A percentile compares a stretch with the other conserved stretches of the same genome.
Conservation (phyloP, 2,329 filamentous ascomycete species). For the Neofusicoccum umdonicola region DNA sequence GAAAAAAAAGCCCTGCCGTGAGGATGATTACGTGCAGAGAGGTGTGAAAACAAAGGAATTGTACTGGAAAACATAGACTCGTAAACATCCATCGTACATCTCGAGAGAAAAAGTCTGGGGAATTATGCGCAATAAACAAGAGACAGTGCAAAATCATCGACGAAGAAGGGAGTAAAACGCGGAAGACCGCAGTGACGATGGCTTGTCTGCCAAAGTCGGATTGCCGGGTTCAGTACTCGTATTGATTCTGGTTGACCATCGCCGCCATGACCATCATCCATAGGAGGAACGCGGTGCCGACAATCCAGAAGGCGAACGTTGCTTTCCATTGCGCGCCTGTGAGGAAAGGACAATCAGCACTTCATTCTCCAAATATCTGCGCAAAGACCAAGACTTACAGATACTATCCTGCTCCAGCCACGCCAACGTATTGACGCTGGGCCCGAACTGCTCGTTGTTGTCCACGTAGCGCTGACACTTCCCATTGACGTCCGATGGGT, state of each 20-base stretch:
- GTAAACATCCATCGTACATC: neutral
- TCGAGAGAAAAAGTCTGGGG: too few species aligned
- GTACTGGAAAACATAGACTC: too few species aligned
- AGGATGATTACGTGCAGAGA: neutral
- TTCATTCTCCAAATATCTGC: neutral
- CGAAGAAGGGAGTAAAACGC: neutral
- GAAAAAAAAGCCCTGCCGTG: neutral
- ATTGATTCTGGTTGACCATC: slow-evolving; percentile 52
- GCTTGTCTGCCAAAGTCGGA: too few species aligned
- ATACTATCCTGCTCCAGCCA: slow-evolving; percentile 63
- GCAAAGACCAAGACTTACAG: slow-evolving; percentile 44
- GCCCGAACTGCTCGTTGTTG: slow-evolving; percentile 45
- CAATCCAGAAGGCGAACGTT: slow-evolving; percentile 62
- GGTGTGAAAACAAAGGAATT: too few species aligned
- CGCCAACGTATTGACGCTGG: slow-evolving; percentile 56
- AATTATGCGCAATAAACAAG: neutral
- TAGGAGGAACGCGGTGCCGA: slow-evolving; percentile 61
- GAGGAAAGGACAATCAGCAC: neutral
- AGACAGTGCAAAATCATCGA: neutral
- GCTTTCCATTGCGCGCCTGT: slow-evolving; percentile 61
- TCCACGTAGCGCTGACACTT: slow-evolving; percentile 59
- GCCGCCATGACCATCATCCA: slow-evolving; percentile 66
- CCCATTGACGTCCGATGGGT: slow-evolving; percentile 54
- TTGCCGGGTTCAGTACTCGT: slow-evolving; percentile 26
- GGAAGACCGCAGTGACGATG: too few species aligned